phyloP scores from a whole-genome alignment of 441 rosid species.

The Francoa sonchifolia region DNA sequence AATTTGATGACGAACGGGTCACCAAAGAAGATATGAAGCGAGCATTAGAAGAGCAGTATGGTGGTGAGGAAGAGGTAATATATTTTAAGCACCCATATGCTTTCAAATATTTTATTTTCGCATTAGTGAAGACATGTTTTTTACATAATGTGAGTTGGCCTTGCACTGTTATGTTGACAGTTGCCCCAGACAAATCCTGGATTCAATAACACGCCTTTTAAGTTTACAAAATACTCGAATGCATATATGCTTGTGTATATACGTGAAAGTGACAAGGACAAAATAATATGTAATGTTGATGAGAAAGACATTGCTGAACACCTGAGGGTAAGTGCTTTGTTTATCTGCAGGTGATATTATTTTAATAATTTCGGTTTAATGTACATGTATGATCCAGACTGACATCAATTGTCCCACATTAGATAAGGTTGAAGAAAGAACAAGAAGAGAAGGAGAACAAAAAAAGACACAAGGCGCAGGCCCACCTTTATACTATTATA shows the following conservation, averaged over 20 bases:
- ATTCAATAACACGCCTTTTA: slow-evolving; percentile 77
- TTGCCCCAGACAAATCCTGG: slow-evolving; percentile 86
- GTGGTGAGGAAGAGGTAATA: slow-evolving; percentile 94
- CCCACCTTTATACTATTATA: slow-evolving; percentile 85
- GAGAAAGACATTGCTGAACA: slow-evolving; percentile 97
- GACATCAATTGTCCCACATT: slow-evolving; percentile 17
- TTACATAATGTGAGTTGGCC: too few species aligned
- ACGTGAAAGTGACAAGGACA: slow-evolving; percentile 92
- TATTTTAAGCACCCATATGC: slow-evolving; percentile 6
- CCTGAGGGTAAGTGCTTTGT: slow-evolving; percentile 50
- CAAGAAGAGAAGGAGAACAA: slow-evolving; percentile 87
- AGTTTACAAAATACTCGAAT: slow-evolving; percentile 86
- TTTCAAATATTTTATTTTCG: slow-evolving; percentile 2
- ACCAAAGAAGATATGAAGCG: slow-evolving; percentile 87
- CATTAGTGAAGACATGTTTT: slow-evolving; percentile 10
- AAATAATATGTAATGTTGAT: slow-evolving; percentile 85
- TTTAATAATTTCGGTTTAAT: not conserved
- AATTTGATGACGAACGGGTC: slow-evolving; percentile 94
- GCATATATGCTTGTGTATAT: slow-evolving; percentile 98
- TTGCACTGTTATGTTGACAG: slow-evolving; percentile 29
- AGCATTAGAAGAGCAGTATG: slow-evolving; percentile 95
- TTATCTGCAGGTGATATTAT: slow-evolving; percentile 2
- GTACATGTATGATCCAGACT: slow-evolving; percentile 7
- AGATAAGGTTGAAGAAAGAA: slow-evolving; percentile 88
- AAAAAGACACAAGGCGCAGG: slow-evolving; percentile 74